These are phyloP conservation scores for Aspergillus costaricaensis DNA, from an alignment of 2,329 filamentous ascomycete genomes.

Conservation along the genomic window DNA sequence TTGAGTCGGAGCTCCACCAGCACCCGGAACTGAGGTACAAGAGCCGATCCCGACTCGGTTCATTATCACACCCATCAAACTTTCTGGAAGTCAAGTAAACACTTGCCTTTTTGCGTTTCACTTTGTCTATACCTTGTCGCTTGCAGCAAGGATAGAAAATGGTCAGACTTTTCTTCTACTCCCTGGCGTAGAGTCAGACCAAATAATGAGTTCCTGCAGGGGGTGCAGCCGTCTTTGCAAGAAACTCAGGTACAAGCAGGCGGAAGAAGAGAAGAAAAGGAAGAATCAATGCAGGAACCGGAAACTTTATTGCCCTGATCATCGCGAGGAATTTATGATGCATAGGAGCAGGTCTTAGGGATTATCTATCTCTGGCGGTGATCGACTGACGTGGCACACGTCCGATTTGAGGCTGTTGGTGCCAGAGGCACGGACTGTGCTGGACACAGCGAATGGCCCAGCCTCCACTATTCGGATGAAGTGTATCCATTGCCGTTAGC, in stretches of 20 bases:
- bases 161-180: background rate
- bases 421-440: slow-evolving; percentile 4
- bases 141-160: background rate
- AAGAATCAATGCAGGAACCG: slow-evolving; percentile 14
- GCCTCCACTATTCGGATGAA: slow-evolving; percentile 1
- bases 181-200: background rate
- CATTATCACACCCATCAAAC: background rate
- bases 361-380: slow-evolving; percentile 4
- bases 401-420: slow-evolving; percentile 8
- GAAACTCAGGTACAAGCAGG: background rate
- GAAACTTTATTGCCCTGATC: slow-evolving; percentile 11
- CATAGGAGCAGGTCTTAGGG: slow-evolving; percentile 1
- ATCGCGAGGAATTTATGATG: background rate
- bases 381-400: slow-evolving; percentile 15
- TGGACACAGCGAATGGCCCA: slow-evolving; percentile 2
- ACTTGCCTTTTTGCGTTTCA: background rate
- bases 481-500: background rate
- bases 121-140: background rate
- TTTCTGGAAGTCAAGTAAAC: background rate
- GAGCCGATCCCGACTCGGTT: background rate
- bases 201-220: slow-evolving; percentile 1
- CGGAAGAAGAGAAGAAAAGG: background rate
- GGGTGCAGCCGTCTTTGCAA: background rate
- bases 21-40: slow-evolving; percentile 2
- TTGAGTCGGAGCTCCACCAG: slow-evolving; percentile 2